Evolutionary conservation across 371 early-diverging fungal genomes (phyloP).

Genomic region (Capniomyces stellatus): DNA sequence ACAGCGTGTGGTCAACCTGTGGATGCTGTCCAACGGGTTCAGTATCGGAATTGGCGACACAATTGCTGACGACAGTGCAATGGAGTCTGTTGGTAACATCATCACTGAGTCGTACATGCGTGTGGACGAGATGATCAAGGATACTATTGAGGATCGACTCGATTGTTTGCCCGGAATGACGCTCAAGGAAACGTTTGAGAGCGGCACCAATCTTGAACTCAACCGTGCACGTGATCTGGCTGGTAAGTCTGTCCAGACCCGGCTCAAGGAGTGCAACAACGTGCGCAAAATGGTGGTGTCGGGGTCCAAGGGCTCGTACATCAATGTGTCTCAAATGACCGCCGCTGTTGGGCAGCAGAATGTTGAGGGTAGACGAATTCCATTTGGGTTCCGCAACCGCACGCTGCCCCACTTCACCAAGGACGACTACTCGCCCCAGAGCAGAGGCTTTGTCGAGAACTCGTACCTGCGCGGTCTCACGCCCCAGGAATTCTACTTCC

Average conservation of each 20-base stretch:
- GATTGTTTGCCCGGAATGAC: conserved; percentile 96
- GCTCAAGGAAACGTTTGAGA: conserved; percentile 92
- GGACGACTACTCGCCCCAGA: conserved; percentile 95
- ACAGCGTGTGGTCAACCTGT: conserved; percentile 93
- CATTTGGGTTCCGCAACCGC: conserved; percentile 92
- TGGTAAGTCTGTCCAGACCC: conserved; percentile 80
- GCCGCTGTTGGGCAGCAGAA: conserved; percentile 99
- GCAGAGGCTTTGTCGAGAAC: conserved; percentile 97
- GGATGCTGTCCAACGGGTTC: conserved; percentile 88
- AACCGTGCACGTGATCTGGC: conserved; percentile 95
- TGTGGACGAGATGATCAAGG: conserved; percentile 71
- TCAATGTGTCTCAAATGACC: conserved; percentile 98
- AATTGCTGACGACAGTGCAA: conserved; percentile 79
- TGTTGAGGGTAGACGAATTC: conserved; percentile 98
- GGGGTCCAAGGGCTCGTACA: conserved; percentile 97
- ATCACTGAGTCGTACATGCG: conserved; percentile 71
- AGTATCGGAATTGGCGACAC: conserved; percentile 99
- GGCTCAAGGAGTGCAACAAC: conserved; percentile 87
- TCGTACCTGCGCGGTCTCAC: conserved; percentile 95
- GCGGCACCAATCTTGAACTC: conserved; percentile 71
- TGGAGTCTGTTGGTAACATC: conserved; percentile 65
- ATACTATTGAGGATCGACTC: conserved; percentile 73
- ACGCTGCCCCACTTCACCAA: conserved; percentile 97
- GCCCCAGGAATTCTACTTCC: conserved; percentile 99
- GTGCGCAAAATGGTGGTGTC: conserved; percentile 97